Conservation (phyloP, 148 eudicot species). For the Simmondsia chinensis region DNA sequence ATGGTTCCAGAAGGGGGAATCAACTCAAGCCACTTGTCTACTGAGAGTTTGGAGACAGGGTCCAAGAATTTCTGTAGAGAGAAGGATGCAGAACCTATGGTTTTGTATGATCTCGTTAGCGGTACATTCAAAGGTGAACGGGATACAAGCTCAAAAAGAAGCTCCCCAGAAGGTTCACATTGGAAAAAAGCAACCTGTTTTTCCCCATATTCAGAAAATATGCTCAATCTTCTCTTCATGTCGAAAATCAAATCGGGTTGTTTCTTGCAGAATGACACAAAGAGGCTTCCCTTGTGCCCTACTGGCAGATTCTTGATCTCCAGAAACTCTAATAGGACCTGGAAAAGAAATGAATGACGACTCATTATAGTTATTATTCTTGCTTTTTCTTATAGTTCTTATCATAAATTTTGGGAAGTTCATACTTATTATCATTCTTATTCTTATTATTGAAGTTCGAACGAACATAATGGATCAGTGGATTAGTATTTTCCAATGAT, state of each 20-base stretch:
- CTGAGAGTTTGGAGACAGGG: slow-evolving; percentile 42
- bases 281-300: slow-evolving; percentile 47
- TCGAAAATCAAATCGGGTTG: slow-evolving; percentile 71
- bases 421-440: too few relatives aligned
- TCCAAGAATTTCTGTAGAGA: slow-evolving; percentile 44
- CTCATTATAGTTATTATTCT: too few relatives aligned
- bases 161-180: slow-evolving; percentile 69
- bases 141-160: slow-evolving; percentile 50
- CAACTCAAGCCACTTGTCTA: slow-evolving; percentile 74
- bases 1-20: slow-evolving; percentile 26
- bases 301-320: slow-evolving; percentile 60
- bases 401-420: too few relatives aligned
- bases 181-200: slow-evolving; percentile 82
- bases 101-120: slow-evolving; percentile 29
- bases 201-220: slow-evolving; percentile 52
- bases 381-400: too few relatives aligned
- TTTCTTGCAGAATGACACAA: slow-evolving; percentile 63
- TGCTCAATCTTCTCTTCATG: slow-evolving; percentile 42
- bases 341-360: slow-evolving; percentile 8
- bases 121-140: slow-evolving; percentile 31
- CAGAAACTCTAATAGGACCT: slow-evolving; percentile 84
- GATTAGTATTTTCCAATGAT: too few relatives aligned
- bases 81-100: slow-evolving; percentile 54
- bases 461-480: too few relatives aligned
- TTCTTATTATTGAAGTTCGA: too few relatives aligned